A percentile compares a stretch with the other conserved stretches of the same genome.
These are phyloP conservation scores for Papiliotrema fonsecae DNA, from an alignment of 1,284 basidiomycete species.

Conservation along the genomic window DNA sequence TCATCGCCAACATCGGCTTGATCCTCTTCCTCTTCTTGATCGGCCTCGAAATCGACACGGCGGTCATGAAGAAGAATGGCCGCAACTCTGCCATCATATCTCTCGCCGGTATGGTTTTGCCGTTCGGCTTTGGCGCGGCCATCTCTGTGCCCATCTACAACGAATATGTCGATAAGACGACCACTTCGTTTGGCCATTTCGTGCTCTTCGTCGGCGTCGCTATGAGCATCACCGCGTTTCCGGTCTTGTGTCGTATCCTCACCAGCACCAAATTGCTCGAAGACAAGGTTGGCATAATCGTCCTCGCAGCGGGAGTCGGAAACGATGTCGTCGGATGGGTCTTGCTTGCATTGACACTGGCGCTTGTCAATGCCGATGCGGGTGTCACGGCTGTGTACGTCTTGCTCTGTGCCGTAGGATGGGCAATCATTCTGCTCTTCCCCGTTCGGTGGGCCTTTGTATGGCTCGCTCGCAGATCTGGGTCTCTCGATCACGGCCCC, in stretches of 20 bases:
- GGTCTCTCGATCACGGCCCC: conserved; percentile 66
- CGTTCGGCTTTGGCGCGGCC: conserved; percentile 79
- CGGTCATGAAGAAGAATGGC: conserved; percentile 71
- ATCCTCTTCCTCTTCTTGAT: conserved; percentile 90
- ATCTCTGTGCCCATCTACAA: conserved; percentile 76
- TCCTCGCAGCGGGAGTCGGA: conserved; percentile 87
- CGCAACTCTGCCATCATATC: conserved; percentile 60
- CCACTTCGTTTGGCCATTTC: conserved; percentile 73
- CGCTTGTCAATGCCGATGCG: conserved; percentile 70
- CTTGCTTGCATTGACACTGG: conserved; percentile 72
- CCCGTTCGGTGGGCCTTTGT: conserved; percentile 59
- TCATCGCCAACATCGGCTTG: conserved; percentile 88
- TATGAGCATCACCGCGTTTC: conserved; percentile 89
- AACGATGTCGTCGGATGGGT: conserved; percentile 73
- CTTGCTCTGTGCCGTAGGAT: conserved; percentile 74
- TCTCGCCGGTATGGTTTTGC: conserved; percentile 62
- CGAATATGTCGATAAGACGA: conserved; percentile 60
- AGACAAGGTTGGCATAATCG: conserved; percentile 88
- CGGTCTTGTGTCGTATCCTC: conserved; percentile 74
- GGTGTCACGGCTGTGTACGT: conserved; percentile 70
- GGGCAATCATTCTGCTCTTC: conserved; percentile 73
- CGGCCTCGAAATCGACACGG: conserved; percentile 82
- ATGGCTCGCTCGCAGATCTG: conserved; percentile 72
- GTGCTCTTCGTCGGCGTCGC: conserved; percentile 89
- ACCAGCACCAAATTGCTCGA: conserved; percentile 67